phyloP scores from a whole-genome alignment of 2,329 filamentous ascomycete species.

The Fusarium chlamydosporum region DNA sequence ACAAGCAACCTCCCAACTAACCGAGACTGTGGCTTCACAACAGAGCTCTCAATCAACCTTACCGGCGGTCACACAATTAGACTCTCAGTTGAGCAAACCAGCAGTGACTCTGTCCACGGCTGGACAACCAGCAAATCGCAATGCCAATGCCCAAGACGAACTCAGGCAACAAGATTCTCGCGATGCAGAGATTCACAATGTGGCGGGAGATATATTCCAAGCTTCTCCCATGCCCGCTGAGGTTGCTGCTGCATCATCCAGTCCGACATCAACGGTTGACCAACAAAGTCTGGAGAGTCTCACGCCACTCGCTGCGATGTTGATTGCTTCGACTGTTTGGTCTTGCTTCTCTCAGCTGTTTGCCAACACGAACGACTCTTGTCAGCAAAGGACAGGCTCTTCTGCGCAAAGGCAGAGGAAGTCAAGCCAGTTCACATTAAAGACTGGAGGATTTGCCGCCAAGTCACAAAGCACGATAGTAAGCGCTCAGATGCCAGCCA shows the following conservation, averaged over 20 bases:
- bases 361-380: background rate
- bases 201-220: slow-evolving; percentile 20
- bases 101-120: slow-evolving; percentile 1
- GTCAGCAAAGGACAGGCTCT: background rate
- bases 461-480: slow-evolving; percentile 14
- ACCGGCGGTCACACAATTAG: background rate
- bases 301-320: slow-evolving; percentile 18
- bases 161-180: slow-evolving; percentile 16
- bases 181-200: slow-evolving; percentile 35
- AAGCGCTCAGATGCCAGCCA: slow-evolving; percentile 18
- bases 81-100: slow-evolving; percentile 3
- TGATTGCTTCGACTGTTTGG: slow-evolving; percentile 30
- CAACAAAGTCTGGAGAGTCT: slow-evolving; percentile 13
- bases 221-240: slow-evolving; percentile 10
- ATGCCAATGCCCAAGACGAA: slow-evolving; percentile 14
- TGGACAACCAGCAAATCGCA: background rate
- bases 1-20: background rate
- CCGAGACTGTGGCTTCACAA: background rate
- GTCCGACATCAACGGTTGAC: slow-evolving; percentile 9
- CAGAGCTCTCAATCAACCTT: background rate
- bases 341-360: slow-evolving; percentile 16
- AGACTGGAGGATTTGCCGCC: background rate
- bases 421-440: background rate
- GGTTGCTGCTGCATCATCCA: slow-evolving; percentile 10
- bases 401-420: background rate